These are phyloP conservation scores for Pestalotiopsis sp. DNA, from an alignment of 2,329 filamentous ascomycete genomes.

Conservation along the genomic window DNA sequence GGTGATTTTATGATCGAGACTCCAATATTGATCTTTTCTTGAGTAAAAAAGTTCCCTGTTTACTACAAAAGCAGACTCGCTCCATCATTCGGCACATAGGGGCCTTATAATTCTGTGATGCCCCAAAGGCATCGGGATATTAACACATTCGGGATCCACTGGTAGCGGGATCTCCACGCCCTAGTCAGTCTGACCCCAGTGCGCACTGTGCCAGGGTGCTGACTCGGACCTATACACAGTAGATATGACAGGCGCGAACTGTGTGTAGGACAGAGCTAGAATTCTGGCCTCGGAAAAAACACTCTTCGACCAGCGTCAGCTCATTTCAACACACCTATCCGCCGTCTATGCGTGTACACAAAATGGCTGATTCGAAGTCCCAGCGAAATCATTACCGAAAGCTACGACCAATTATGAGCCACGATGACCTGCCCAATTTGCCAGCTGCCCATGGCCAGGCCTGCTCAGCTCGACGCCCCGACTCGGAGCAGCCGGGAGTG, in stretches of 20 bases:
- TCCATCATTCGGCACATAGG: not conserved
- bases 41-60: not conserved
- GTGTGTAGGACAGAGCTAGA: not conserved
- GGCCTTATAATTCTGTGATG: not conserved
- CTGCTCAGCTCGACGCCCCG: too few species aligned
- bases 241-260: not conserved
- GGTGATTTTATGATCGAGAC: not conserved
- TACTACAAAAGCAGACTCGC: not conserved
- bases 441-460: not conserved
- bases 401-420: not conserved
- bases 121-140: conserved; percentile 11
- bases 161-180: not conserved
- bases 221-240: not conserved
- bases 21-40: not conserved
- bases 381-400: not conserved
- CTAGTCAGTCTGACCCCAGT: not conserved
- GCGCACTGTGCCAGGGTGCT: not conserved
- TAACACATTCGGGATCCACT: conserved; percentile 14
- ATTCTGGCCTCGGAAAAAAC: conserved; percentile 14
- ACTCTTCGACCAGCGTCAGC: not conserved
- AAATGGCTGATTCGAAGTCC: not conserved
- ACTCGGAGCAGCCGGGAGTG: conserved; percentile 5
- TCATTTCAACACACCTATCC: not conserved
- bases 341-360: not conserved
- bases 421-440: conserved; percentile 4